These are phyloP conservation scores for Ophiocordyceps australis DNA, from an alignment of 2,329 filamentous ascomycete genomes.

Conservation along the genomic window DNA sequence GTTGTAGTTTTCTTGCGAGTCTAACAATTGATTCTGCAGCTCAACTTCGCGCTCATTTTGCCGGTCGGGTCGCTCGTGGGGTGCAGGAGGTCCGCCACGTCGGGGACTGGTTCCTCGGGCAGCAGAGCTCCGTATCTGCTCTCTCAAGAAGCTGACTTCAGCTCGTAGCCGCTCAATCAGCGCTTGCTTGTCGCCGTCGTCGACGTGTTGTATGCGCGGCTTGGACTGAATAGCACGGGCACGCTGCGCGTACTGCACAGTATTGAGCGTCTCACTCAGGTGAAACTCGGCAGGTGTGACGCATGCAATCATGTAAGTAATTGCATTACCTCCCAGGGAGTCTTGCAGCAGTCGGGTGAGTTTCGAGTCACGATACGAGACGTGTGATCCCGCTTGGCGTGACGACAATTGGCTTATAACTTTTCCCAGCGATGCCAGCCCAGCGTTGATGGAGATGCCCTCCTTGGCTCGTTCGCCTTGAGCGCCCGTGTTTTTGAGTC, in stretches of 20 bases:
- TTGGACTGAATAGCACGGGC: conserved; percentile 95
- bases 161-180: conserved; percentile 86
- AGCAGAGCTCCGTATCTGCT: conserved; percentile 81
- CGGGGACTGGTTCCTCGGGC: conserved; percentile 40
- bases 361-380: conserved; percentile 96
- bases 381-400: conserved; percentile 69
- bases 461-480: conserved; percentile 89
- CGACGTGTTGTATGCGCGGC: conserved; percentile 83
- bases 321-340: conserved; percentile 88
- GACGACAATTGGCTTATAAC: conserved; percentile 97
- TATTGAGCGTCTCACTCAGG: conserved; percentile 92
- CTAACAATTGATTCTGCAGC: conserved; percentile 82
- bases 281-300: conserved; percentile 96
- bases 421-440: conserved; percentile 85
- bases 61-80: conserved; percentile 59
- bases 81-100: conserved; percentile 29
- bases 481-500: conserved; percentile 90
- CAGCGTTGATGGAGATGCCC: conserved; percentile 95
- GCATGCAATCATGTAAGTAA: conserved; percentile 99
- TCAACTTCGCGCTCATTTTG: conserved; percentile 74
- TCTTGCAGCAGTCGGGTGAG: conserved; percentile 90
- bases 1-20: conserved; percentile 87
- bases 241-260: conserved; percentile 89
- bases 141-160: conserved; percentile 81
- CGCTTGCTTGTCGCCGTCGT: conserved; percentile 86